Evolutionary conservation across 2,329 filamentous ascomycete genomes (phyloP).

Genomic region (Trichoderma koningiopsis): DNA sequence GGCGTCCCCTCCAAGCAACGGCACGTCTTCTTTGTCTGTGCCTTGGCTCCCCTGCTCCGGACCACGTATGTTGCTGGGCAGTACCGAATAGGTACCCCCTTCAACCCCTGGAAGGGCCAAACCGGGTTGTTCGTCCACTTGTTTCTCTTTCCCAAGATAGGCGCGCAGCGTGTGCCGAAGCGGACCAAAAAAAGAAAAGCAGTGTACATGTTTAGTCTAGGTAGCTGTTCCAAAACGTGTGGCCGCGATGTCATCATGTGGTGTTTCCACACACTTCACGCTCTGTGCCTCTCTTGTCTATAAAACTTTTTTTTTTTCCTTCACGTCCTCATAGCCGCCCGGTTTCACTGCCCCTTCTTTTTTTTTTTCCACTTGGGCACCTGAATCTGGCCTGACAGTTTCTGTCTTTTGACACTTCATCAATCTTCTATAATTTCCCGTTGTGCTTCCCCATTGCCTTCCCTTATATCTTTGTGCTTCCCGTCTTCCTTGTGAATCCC

Average conservation of each 20-base stretch:
- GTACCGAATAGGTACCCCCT: background rate
- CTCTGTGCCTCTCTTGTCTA: background rate
- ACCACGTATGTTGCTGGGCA: conserved; percentile 6
- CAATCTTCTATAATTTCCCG: conserved; percentile 12
- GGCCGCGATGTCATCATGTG: conserved; percentile 21
- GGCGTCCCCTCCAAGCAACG: background rate
- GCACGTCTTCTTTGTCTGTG: background rate
- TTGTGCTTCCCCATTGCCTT: background rate
- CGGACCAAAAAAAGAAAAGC: background rate
- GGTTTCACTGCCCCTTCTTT: conserved; percentile 9
- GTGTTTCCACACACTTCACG: background rate
- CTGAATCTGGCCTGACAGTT: conserved; percentile 6
- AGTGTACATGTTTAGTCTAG: background rate
- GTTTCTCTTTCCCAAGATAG: background rate
- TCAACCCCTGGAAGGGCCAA: background rate
- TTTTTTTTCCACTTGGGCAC: background rate
- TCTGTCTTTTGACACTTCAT: conserved; percentile 19
- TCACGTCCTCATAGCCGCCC: background rate
- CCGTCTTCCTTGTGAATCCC: conserved; percentile 8
- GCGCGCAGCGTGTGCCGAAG: background rate
- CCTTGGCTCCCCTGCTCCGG: background rate
- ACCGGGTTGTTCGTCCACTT: background rate
- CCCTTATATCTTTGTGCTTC: background rate
- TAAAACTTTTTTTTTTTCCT: background rate
- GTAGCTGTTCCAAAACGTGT: background rate